These are phyloP conservation scores for Ichthyophonus hoferi DNA, from an alignment of 208 protist genomes.

Conservation along the genomic window DNA sequence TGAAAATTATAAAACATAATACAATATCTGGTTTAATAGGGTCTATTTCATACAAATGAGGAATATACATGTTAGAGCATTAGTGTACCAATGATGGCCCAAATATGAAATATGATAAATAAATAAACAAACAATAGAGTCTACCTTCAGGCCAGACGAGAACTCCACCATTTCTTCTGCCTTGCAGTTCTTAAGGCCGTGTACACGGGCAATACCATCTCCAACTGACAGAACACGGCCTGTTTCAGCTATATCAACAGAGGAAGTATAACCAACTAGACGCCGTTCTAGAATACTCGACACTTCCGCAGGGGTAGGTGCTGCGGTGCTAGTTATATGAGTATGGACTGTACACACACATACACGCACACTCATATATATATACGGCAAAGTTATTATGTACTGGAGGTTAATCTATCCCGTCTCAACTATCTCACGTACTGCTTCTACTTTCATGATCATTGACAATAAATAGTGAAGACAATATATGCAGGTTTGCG, in stretches of 20 bases:
- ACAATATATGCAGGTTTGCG: no score
- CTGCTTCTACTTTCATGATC: neutral
- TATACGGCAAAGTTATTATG: neutral
- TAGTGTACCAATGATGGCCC: no score
- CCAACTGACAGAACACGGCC: constrained; percentile 56
- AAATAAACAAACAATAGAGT: no score
- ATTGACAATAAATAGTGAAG: neutral
- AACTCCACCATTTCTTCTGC: constrained; percentile 68
- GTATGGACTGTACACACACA: neutral
- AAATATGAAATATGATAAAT: no score
- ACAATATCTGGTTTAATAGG: no score
- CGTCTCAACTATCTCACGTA: neutral
- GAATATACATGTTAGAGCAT: no score
- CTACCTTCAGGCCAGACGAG: constrained; percentile 43
- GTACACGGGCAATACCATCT: constrained; percentile 63
- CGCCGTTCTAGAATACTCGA: constrained; percentile 55
- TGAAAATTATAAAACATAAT: no score
- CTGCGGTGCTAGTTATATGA: neutral
- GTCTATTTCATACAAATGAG: no score
- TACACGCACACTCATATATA: neutral
- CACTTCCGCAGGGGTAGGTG: constrained; percentile 47
- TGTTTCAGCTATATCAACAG: constrained; percentile 46
- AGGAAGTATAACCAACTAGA: constrained; percentile 23
- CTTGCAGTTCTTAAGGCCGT: constrained; percentile 58
- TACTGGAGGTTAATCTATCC: no score